phyloP scores from a whole-genome alignment of 2,329 filamentous ascomycete species.

The Xylariaceae sp. region DNA sequence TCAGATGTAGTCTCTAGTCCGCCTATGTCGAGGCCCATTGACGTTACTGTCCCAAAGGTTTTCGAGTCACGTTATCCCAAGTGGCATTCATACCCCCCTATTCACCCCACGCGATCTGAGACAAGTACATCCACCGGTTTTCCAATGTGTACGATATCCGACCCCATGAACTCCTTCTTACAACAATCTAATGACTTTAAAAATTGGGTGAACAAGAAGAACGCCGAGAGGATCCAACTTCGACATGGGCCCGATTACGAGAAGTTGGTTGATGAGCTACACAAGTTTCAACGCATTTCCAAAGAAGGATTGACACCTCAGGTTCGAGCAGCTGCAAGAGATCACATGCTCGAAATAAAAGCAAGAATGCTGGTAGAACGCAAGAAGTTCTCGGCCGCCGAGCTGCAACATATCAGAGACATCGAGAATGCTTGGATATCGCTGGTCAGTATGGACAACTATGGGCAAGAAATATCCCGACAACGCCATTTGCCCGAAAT shows the following conservation, averaged over 20 bases:
- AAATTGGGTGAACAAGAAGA: constrained; percentile 17
- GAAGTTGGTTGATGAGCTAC: constrained; percentile 7
- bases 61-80: constrained; percentile 12
- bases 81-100: constrained; percentile 17
- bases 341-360: constrained; percentile 2
- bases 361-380: not conserved
- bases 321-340: constrained; percentile 8
- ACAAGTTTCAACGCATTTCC: constrained; percentile 5
- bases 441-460: constrained; percentile 17
- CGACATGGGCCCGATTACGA: constrained; percentile 7
- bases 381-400: constrained; percentile 4
- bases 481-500: constrained; percentile 5
- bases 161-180: constrained; percentile 15
- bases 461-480: constrained; percentile 12
- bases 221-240: constrained; percentile 14
- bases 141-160: not conserved
- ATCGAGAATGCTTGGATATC: constrained; percentile 17
- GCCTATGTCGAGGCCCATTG: constrained; percentile 3
- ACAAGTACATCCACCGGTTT: not conserved
- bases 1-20: not conserved
- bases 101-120: constrained; percentile 10
- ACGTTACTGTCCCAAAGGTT: not conserved
- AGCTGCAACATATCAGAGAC: constrained; percentile 17
- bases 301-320: not conserved
- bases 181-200: constrained; percentile 19